Conservation (phyloP, 225 moss, liverwort and hornwort species). For the Anthoceros angustus region DNA sequence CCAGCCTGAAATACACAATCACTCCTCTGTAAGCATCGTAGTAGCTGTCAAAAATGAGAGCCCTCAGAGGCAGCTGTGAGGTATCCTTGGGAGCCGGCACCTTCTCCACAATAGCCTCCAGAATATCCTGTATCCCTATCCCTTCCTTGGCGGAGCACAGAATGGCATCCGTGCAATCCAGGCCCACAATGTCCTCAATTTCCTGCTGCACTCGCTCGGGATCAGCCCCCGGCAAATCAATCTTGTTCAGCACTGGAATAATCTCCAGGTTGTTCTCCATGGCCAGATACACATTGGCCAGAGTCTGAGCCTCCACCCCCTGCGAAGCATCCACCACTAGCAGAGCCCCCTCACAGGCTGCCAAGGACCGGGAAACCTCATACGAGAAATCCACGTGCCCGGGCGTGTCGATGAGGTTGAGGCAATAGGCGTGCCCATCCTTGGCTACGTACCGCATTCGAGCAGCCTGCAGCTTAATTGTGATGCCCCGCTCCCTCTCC, state of each 20-base stretch:
- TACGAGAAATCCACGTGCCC: conserved; percentile 97
- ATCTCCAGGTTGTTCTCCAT: conserved; percentile 88
- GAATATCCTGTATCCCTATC: conserved; percentile 67
- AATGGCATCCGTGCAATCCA: conserved; percentile 94
- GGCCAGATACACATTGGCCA: conserved; percentile 91
- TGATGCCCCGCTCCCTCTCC: conserved; percentile 92
- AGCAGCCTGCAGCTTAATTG: conserved; percentile 99
- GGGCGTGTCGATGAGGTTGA: conserved; percentile 91
- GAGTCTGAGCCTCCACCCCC: conserved; percentile 93
- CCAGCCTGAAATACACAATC: conserved; percentile 80
- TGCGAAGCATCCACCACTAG: conserved; percentile 94
- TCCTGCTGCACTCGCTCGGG: conserved; percentile 77
- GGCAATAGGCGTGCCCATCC: conserved; percentile 65
- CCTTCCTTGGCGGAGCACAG: conserved; percentile 94
- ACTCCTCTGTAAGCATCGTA: conserved; percentile 89
- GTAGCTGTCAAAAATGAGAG: conserved; percentile 88
- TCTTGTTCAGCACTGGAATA: conserved; percentile 92
- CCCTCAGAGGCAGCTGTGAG: conserved; percentile 51
- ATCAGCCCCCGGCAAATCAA: conserved; percentile 94
- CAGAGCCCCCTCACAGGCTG: conserved; percentile 92
- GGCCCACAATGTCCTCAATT: conserved; percentile 84
- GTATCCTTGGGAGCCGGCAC: conserved; percentile 66
- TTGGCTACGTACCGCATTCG: conserved; percentile 81
- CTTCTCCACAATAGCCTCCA: conserved; percentile 67
- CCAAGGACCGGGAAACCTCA: conserved; percentile 93